phyloP scores from a whole-genome alignment of 2,329 filamentous ascomycete species.

The Fusarium longipes region DNA sequence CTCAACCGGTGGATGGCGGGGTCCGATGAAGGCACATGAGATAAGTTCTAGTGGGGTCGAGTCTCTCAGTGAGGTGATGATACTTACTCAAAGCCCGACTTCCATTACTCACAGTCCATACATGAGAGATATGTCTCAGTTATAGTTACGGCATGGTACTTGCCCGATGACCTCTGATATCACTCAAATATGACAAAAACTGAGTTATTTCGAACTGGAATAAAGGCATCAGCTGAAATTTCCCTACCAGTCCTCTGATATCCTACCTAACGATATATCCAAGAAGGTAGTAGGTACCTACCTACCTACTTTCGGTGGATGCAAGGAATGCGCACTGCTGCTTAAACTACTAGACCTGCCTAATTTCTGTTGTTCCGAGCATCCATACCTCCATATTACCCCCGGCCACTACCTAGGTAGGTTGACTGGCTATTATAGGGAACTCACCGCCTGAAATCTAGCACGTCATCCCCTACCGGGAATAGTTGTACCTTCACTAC shows the following conservation, averaged over 20 bases:
- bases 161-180: background rate
- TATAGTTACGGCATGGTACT: background rate
- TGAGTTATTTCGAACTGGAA: too few relatives aligned
- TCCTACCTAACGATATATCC: background rate
- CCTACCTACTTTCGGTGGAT: background rate
- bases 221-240: too few relatives aligned
- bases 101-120: too few relatives aligned
- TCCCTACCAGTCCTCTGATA: too few relatives aligned
- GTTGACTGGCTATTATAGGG: conserved; percentile 6
- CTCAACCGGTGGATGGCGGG: conserved; percentile 39
- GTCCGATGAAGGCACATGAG: conserved; percentile 21
- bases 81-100: too few relatives aligned
- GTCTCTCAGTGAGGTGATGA: background rate
- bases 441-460: conserved; percentile 30
- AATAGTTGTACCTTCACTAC: conserved; percentile 8
- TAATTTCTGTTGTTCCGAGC: background rate
- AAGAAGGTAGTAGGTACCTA: background rate
- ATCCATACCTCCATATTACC: conserved; percentile 32
- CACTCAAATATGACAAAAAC: too few relatives aligned
- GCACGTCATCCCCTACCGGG: conserved; percentile 34
- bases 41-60: conserved; percentile 1
- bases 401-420: too few relatives aligned
- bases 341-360: background rate
- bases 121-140: background rate
- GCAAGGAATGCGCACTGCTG: background rate